These are phyloP conservation scores for Vaccinium macrocarpon DNA, from an alignment of 148 eudicot species.

Conservation along the genomic window DNA sequence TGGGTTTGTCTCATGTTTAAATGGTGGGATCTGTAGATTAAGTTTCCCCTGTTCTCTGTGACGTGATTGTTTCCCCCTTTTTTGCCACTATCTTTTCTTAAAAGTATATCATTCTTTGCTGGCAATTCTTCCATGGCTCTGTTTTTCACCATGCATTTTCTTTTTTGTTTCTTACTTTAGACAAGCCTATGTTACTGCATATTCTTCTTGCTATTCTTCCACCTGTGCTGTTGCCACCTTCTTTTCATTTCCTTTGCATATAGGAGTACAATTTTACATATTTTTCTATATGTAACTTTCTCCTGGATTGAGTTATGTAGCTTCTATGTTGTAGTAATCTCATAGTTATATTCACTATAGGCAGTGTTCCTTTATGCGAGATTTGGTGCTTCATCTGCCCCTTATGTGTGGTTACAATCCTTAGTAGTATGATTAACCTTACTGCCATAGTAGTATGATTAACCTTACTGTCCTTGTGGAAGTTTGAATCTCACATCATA, in stretches of 20 bases:
- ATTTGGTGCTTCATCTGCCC: not conserved
- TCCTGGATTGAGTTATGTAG: not conserved
- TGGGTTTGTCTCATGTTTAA: not conserved
- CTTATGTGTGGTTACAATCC: not conserved
- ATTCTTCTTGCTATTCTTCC: not conserved
- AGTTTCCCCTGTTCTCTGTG: not conserved
- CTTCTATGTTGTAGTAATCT: not conserved
- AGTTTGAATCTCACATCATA: not conserved
- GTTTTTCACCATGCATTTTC: not conserved
- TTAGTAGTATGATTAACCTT: not conserved
- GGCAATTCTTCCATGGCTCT: not conserved
- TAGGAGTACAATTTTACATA: not conserved
- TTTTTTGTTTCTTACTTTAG: not conserved
- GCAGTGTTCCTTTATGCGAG: not conserved
- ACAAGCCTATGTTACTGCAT: not conserved
- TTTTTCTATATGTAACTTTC: not conserved
- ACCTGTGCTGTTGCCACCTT: not conserved
- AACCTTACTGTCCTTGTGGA: not conserved
- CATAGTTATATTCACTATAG: not conserved
- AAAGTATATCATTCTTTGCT: not conserved
- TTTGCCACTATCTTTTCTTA: not conserved
- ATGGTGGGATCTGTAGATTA: not conserved
- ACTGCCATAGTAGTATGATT: not conserved
- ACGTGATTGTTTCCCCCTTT: not conserved
- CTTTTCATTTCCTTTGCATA: conserved; percentile 8